Base-by-base conservation (phyloP, 352 stramenopile genomes). In the Phytophthora tentaculata region DNA sequence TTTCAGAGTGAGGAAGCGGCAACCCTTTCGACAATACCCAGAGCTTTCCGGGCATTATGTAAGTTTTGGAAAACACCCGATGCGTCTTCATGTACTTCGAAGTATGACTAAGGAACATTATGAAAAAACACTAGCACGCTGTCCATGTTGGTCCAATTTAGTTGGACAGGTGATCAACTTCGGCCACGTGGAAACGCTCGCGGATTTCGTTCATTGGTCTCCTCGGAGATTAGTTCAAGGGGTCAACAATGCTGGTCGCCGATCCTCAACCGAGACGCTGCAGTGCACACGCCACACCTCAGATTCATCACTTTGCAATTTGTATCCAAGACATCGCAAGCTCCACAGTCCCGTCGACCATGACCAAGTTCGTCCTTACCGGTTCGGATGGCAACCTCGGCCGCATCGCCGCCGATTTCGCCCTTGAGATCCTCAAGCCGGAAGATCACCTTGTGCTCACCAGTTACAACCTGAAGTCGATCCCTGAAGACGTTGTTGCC, bases 371-470 rank as follows among this genome's bases (percentile, higher is more conserved):
- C 48, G 63, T 76, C 13, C 52, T 76, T 5, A 76, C 56, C 32
- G 68, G 68, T 16, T 56, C 63, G 8, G 68, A 76, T 20, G 68
- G 68, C 51, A 72, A 72, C 63, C 68, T 76, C 37, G 62, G 62
- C 47, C 41, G 68, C 24, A 49, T 69, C 24, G 62, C 68, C 5
- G 63, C 68, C 0, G 68, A 75, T n/a, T 75, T 63, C 28, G 45
- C 41, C 19, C 37, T 75, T 37, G 57, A 76, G 37, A 76, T 72
- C 44, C 32, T 49, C 29, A 68, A 71, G 23, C 62, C 62, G 3
- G 56, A 61, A 16, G 62, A 76, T 22, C 41, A 76, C 13, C 56
- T 72, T 3, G 58, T 64, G 35, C 13, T 76, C 19, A 76, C 68
- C 5, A 76, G 61, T 39, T 76, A 76, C 68, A 68, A 68, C 37